Base-by-base conservation (phyloP, 139 green algal species). In the Coelastrella sp. region DNA sequence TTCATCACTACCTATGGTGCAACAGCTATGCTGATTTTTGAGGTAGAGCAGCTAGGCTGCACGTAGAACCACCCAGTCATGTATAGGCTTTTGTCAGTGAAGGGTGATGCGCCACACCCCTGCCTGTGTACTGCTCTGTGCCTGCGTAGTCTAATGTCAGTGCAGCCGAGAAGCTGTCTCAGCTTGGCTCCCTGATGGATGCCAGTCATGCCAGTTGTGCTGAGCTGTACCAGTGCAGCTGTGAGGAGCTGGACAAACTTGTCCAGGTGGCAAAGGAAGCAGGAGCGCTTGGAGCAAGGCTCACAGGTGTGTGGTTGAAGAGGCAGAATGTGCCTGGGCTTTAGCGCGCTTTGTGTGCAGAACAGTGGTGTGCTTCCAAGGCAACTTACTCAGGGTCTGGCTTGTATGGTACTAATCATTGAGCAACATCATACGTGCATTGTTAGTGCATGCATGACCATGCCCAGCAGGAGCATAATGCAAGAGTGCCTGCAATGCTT, bases 171-270 rank as follows among this genome's bases (percentile, higher is more conserved):
- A 95, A 95, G 87, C 86, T 98, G 73, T 58, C 61, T 0, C 20
- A 75, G 22, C 94, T 99, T 78, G 97, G 95, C 1, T 12, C 74
- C 14, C 93, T 99, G 15, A 99, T 99, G 97, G 93, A 99, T 91
- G 94, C 93, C 58, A 97, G 93, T 49, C 97, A 99, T 60, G 92
- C 89, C 81, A 97, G 92, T 88, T 99, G 97, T 91, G 94, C 95
- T 15, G 91, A 95, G 22, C 93, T 97, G 83, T 99, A 99, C 92
- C 95, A 98, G 73, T 99, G 97, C 94, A 98, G 94, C 91, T 98
- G 96, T 86, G 84, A 92, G 0, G 97, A 99, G 93, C 94, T 99
- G 76, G 97, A 99, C 65, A 82, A 94, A 83, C 92, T 99, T 82
- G 95, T 98, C 80, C 91, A 72, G 12, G 73, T 93, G 10, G 94